These are phyloP conservation scores for Aureobasidium leucospermi DNA, from an alignment of 2,329 filamentous ascomycete species.

Conservation along the genomic window DNA sequence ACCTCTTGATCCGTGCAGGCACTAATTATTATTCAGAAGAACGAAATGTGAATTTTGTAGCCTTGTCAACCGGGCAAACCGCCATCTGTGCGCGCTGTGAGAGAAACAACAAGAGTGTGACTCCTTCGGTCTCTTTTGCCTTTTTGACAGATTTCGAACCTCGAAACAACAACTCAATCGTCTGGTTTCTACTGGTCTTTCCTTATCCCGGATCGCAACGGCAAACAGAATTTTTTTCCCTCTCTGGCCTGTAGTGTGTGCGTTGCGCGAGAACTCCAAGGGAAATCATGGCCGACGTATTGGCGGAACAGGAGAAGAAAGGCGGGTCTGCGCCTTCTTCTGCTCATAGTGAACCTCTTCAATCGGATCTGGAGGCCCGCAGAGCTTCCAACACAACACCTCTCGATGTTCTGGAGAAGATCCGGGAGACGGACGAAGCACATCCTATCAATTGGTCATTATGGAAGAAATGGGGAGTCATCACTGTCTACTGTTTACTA, in stretches of 20 bases:
- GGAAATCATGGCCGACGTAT: not conserved
- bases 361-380: not conserved
- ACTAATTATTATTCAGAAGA: not conserved
- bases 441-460: conserved; percentile 9
- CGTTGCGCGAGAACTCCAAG: not conserved
- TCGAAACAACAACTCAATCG: no score
- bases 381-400: not conserved
- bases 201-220: not conserved
- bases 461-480: conserved; percentile 9
- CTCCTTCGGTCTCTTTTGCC: not conserved
- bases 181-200: not conserved
- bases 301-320: conserved; percentile 1
- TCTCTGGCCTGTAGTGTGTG: not conserved
- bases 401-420: conserved; percentile 7
- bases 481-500: conserved; percentile 9
- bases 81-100: not conserved
- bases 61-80: conserved; percentile 5
- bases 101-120: not conserved
- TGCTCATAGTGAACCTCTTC: conserved; percentile 3
- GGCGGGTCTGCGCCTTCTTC: not conserved
- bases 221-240: not conserved
- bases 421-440: not conserved
- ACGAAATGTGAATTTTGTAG: conserved; percentile 5
- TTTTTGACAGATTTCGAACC: not conserved
- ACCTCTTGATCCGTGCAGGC: conserved; percentile 4